phyloP scores from a whole-genome alignment of 1,284 basidiomycete genomes.

The Cryptococcus sp. region DNA sequence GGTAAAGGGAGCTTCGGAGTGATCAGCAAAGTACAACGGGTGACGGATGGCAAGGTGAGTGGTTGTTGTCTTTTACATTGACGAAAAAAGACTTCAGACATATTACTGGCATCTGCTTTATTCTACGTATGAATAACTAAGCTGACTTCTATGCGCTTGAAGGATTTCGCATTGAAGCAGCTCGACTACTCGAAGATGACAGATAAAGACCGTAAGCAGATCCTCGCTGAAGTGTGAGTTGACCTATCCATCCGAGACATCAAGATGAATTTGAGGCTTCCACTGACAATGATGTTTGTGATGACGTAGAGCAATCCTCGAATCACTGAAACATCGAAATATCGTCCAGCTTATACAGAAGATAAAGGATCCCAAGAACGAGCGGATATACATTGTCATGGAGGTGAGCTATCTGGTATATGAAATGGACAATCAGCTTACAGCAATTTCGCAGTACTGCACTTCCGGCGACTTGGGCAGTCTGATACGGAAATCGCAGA shows the following conservation, averaged over 20 bases:
- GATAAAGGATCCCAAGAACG: constrained; percentile 85
- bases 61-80: neutral
- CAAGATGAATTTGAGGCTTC: too few species aligned
- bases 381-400: constrained; percentile 93
- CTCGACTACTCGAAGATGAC: constrained; percentile 94
- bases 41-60: constrained; percentile 79
- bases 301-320: constrained; percentile 79
- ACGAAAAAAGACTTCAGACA: neutral
- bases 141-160: constrained; percentile 2
- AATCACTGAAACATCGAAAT: constrained; percentile 89
- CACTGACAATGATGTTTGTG: too few species aligned
- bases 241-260: neutral
- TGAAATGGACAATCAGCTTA: neutral
- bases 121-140: neutral
- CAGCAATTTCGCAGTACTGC: constrained; percentile 63
- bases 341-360: constrained; percentile 66
- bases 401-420: constrained; percentile 56
- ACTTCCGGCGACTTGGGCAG: constrained; percentile 88
- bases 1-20: constrained; percentile 98
- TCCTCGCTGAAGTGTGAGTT: constrained; percentile 94
- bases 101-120: neutral
- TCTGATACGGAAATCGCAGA: constrained; percentile 65
- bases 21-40: constrained; percentile 86
- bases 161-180: constrained; percentile 91
- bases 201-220: constrained; percentile 88